Evolutionary conservation across 2,329 filamentous ascomycete species (phyloP).

Genomic region (Elsinoe batatas): DNA sequence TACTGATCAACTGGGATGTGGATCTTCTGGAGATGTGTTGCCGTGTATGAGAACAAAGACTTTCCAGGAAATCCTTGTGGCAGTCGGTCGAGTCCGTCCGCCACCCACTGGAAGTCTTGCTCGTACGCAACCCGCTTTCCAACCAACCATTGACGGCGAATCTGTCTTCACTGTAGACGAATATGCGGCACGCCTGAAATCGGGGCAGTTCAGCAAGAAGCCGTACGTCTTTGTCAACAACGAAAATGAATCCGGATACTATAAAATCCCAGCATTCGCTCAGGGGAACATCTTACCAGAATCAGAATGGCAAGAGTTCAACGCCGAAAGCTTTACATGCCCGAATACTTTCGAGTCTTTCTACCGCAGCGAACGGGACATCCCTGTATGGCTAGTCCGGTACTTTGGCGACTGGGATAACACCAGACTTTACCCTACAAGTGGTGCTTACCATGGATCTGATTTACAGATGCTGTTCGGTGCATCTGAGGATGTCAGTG

Average conservation of each 20-base stretch:
- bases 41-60: slow-evolving; percentile 18
- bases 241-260: slow-evolving; percentile 41
- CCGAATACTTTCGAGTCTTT: slow-evolving; percentile 33
- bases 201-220: slow-evolving; percentile 29
- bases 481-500: slow-evolving; percentile 22
- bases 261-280: slow-evolving; percentile 33
- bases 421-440: slow-evolving; percentile 36
- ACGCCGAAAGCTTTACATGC: slow-evolving; percentile 25
- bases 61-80: slow-evolving; percentile 16
- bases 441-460: slow-evolving; percentile 39
- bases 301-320: slow-evolving; percentile 22
- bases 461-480: slow-evolving; percentile 27
- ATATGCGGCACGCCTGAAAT: slow-evolving; percentile 19
- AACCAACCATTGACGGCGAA: slow-evolving; percentile 20
- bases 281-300: slow-evolving; percentile 32
- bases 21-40: slow-evolving; percentile 21
- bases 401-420: slow-evolving; percentile 44
- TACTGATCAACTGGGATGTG: slow-evolving; percentile 32
- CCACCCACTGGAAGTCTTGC: slow-evolving; percentile 17
- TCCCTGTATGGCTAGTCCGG: slow-evolving; percentile 38
- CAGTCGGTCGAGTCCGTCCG: slow-evolving; percentile 16
- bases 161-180: slow-evolving; percentile 20
- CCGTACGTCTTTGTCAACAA: slow-evolving; percentile 38
- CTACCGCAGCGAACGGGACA: slow-evolving; percentile 26
- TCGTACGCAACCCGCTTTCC: slow-evolving; percentile 24